Percentiles rank a stretch among this genome's conserved stretches.
Conservation (phyloP, 257 asterid species). For the Solanum pinnatisectum region DNA sequence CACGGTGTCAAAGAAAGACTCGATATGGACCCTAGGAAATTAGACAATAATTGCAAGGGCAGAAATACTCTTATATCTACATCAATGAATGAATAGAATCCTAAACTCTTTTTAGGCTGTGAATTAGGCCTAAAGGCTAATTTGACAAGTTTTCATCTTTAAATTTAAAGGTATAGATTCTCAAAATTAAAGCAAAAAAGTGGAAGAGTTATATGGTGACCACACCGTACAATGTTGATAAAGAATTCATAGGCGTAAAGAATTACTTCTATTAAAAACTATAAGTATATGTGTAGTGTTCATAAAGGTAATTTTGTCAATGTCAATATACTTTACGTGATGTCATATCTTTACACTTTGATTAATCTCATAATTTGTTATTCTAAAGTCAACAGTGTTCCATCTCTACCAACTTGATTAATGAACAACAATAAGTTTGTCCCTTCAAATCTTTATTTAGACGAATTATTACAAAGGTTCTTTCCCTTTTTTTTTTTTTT, state of each 20-base stretch:
- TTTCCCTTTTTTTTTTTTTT: background rate
- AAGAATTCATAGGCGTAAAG: background rate
- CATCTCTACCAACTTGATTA: background rate
- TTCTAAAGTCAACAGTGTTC: background rate
- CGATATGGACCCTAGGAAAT: background rate
- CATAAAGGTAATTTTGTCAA: background rate
- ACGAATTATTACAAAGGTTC: background rate
- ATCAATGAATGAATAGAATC: background rate
- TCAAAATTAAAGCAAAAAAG: background rate
- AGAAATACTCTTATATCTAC: background rate
- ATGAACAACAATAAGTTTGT: background rate
- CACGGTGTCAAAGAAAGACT: background rate
- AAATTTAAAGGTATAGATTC: background rate
- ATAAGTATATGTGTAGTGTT: background rate
- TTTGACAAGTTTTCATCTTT: background rate
- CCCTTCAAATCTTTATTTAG: background rate
- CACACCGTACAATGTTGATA: background rate
- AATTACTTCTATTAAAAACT: background rate
- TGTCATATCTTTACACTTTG: background rate
- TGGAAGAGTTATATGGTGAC: background rate
- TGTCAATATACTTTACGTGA: background rate
- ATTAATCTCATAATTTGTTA: background rate
- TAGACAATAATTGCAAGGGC: background rate
- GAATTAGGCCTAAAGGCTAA: background rate
- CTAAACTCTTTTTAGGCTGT: background rate